Conservation (phyloP, 345 rosid species). For the Ceriops tagal region DNA sequence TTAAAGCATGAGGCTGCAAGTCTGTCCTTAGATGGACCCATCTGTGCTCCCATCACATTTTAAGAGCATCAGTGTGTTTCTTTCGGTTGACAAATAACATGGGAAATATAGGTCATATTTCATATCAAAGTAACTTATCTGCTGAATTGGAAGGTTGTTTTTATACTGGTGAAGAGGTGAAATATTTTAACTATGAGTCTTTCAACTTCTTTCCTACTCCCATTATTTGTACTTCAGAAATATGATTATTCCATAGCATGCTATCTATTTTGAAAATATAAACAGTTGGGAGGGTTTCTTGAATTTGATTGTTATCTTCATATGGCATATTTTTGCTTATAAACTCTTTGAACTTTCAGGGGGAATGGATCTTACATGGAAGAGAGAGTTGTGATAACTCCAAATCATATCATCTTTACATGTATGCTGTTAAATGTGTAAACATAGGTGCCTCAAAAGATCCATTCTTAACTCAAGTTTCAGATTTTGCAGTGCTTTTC, state of each 20-base stretch:
- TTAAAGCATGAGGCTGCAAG: neutral
- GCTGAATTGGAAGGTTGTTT: too few species aligned
- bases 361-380: conserved; percentile 93
- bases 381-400: conserved; percentile 49
- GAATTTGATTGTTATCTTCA: neutral
- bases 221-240: neutral
- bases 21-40: too few species aligned
- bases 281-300: neutral
- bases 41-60: too few species aligned
- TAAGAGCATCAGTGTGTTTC: neutral
- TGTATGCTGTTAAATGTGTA: conserved; percentile 70
- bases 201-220: too few species aligned
- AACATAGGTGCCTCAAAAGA: conserved; percentile 74
- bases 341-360: conserved; percentile 47
- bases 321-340: conserved; percentile 6
- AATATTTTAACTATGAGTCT: too few species aligned
- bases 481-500: conserved; percentile 85
- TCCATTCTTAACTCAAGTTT: conserved; percentile 78
- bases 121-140: too few species aligned
- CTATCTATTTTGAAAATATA: neutral
- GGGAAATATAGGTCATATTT: neutral
- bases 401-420: conserved; percentile 54
- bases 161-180: too few species aligned
- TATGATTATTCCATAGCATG: neutral
- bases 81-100: neutral